Conservation (phyloP, 1,284 basidiomycete genomes). For the Porodaedalea pini region DNA sequence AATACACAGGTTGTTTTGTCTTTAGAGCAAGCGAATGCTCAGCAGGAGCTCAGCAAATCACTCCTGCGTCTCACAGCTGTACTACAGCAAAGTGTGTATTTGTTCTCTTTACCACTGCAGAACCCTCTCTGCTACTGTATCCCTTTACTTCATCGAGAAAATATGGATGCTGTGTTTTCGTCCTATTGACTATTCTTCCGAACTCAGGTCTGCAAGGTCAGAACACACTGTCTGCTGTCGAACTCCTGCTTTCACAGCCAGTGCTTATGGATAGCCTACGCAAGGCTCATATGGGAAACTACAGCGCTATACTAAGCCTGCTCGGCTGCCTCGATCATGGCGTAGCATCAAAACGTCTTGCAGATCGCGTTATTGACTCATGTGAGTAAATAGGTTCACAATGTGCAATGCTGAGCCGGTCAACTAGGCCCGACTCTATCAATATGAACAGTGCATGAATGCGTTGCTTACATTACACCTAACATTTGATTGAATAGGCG, state of each 20-base stretch:
- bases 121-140: too few species aligned
- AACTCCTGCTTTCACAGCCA: constrained; percentile 78
- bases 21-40: constrained; percentile 75
- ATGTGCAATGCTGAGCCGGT: too few species aligned
- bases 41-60: constrained; percentile 81
- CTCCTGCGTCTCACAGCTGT: constrained; percentile 83
- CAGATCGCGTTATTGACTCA: constrained; percentile 85
- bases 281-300: constrained; percentile 86
- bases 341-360: constrained; percentile 75
- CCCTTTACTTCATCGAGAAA: not conserved
- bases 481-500: constrained; percentile 42
- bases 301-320: constrained; percentile 84
- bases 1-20: constrained; percentile 56
- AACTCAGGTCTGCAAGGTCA: constrained; percentile 51
- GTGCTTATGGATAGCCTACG: constrained; percentile 80
- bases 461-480: not conserved
- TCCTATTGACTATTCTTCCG: not conserved
- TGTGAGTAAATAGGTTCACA: constrained; percentile 53
- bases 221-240: constrained; percentile 73
- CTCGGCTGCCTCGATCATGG: constrained; percentile 88
- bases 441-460: not conserved
- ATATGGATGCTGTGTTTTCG: not conserved
- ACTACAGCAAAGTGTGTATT: constrained; percentile 73
- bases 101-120: too few species aligned
- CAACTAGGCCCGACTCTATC: too few species aligned